Percentiles rank a stretch among this genome's conserved stretches.
Evolutionary conservation across 768 basidiomycete species (phyloP).

Genomic region (Calocera cornea): DNA sequence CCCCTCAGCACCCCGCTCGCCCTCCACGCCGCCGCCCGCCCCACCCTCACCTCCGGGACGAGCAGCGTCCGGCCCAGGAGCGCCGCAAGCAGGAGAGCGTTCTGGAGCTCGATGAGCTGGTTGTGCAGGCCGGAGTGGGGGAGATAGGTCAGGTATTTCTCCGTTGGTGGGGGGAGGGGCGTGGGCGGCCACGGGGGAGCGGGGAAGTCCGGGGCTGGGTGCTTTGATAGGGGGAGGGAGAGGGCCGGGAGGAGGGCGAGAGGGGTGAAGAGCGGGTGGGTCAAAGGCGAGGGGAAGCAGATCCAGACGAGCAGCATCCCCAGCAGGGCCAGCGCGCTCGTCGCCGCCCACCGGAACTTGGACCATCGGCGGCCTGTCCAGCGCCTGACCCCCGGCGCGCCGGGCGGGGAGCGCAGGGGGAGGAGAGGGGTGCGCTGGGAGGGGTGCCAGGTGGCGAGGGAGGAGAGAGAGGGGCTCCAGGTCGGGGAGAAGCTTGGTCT

Average conservation of each 20-base stretch:
- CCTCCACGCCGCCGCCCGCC: conserved; percentile 48
- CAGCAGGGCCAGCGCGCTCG: no score
- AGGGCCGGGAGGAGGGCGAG: background rate
- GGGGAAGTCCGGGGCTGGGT: background rate
- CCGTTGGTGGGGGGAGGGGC: conserved; percentile 14
- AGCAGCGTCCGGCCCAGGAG: conserved; percentile 65
- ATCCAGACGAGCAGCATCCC: no score
- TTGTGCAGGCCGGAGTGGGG: conserved; percentile 80
- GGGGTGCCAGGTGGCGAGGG: no score
- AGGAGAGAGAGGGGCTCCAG: background rate
- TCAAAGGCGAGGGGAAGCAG: background rate
- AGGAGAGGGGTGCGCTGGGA: no score
- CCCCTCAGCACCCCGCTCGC: conserved; percentile 37
- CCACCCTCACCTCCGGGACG: conserved; percentile 61
- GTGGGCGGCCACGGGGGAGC: background rate
- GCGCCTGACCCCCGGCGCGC: no score
- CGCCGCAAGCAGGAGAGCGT: conserved; percentile 58
- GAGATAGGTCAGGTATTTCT: conserved; percentile 54
- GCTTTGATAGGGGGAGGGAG: background rate
- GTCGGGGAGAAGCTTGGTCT: background rate
- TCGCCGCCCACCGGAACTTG: no score
- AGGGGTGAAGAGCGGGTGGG: background rate
- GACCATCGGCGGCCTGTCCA: no score
- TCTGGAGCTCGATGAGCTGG: conserved; percentile 75
- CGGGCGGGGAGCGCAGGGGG: no score